Conservation (phyloP, 441 rosid genomes). For the Eruca vesicaria region DNA sequence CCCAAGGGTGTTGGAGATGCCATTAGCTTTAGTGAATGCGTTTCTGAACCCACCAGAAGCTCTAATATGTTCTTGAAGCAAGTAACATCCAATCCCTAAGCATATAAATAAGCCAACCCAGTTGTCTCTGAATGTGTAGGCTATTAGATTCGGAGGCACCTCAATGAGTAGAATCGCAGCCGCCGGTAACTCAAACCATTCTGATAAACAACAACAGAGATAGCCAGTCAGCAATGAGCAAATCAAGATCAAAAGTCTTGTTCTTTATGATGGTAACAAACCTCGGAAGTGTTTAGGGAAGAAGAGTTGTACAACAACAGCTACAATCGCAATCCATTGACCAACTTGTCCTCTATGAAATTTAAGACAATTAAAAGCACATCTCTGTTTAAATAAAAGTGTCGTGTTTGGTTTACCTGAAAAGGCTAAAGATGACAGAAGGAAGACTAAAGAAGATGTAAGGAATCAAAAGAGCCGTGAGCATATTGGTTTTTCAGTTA, state of each 20-base stretch:
- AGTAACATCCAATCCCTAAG: background rate
- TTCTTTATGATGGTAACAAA: slow-evolving; percentile 22
- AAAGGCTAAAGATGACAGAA: slow-evolving; percentile 46
- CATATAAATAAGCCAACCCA: slow-evolving; percentile 57
- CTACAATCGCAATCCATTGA: background rate
- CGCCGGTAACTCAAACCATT: slow-evolving; percentile 68
- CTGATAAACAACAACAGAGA: slow-evolving; percentile 18
- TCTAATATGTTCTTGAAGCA: slow-evolving; percentile 52
- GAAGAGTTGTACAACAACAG: background rate
- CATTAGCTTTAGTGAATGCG: slow-evolving; percentile 67
- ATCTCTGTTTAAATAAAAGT: background rate
- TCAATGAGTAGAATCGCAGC: slow-evolving; percentile 37
- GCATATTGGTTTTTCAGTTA: slow-evolving; percentile 82
- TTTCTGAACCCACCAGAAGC: slow-evolving; percentile 85
- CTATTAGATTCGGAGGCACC: slow-evolving; percentile 68
- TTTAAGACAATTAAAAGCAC: background rate
- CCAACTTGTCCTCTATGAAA: slow-evolving; percentile 61
- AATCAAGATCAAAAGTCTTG: background rate
- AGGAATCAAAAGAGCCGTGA: slow-evolving; percentile 72
- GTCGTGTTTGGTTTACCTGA: slow-evolving; percentile 52
- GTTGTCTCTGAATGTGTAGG: slow-evolving; percentile 48
- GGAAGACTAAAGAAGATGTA: slow-evolving; percentile 39
- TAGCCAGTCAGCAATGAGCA: background rate
- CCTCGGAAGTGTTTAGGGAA: slow-evolving; percentile 52
- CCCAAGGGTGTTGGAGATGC: slow-evolving; percentile 77